Base-by-base conservation (phyloP, 2,329 filamentous ascomycete species). In the Pseudogymnoascus sp. region DNA sequence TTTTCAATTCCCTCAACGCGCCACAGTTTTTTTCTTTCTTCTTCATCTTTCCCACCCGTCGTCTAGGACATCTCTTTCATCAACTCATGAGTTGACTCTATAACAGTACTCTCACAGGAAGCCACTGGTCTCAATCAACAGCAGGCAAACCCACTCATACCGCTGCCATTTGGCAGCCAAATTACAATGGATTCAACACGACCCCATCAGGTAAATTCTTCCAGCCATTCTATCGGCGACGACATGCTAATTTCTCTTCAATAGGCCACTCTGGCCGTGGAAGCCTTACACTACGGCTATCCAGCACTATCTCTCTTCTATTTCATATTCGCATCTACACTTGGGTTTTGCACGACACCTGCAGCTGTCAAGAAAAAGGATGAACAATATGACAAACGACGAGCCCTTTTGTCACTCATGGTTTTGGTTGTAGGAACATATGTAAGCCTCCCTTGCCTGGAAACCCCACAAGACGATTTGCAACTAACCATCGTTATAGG, bases 261-360 rank as follows among this genome's bases (percentile, higher is more conserved):
- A 45, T 7, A 48, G 45, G 45, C 45, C 45, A 30, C 45, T 30
- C 23, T 52, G 23, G 61, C 62, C 9, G 55, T 72, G 48, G 63
- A 64, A 57, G 30, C 61, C 63, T 60, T 86, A 45, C 81, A 82
- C 71, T 86, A 86, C 69, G 71, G 76, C 7, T 84, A 82, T 64
- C 83, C 85, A 9, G 74, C 79, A 8, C 61, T 75, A 18, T 71
- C 84, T 61, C 84, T 85, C 65, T 55, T 75, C 59, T 86, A 81
- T 71, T 88, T 84, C 69, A 69, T 80, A 57, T 63, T 76, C 59
- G 74, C 82, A 7, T 77, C 76, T 21, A 70, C 76, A 28, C 65
- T 82, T 58, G 79, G 79, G 3, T 72, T 80, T 35, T 82, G 78
- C 68, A 80, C 76, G 15, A 72, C 84, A 23, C 78, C 82, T 65